Evolutionary conservation across 176 grass and related monocot genomes (phyloP), one percentile per base, ranked within the genome.

Genomic region (Musa troglodytarum): DNA sequence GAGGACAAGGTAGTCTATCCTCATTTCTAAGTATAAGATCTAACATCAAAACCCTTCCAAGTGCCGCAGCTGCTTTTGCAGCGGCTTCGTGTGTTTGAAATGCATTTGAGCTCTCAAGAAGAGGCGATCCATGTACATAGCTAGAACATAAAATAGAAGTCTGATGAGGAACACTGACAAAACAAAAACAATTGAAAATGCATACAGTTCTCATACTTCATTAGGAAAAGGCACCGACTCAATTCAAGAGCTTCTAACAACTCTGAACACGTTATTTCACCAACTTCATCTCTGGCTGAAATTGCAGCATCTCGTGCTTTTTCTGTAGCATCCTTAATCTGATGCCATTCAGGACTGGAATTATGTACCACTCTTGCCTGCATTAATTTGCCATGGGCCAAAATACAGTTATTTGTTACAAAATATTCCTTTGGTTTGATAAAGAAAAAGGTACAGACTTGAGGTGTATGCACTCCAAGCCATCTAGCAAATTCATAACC

Each of bases 231-330:
- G 52, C 95, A 98, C 71, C 88, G 87, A 81, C 95, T 89, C 75
- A 98, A 78, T 76, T 98, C 88, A 85, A 98, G 90, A 84, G 95
- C 90, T 93, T 98, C 94, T 79, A 93, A 50, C 53, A 98, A 84
- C 65, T 98, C 95, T 26, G 86, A 93, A 81, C 95, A 98, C 50
- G 88, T 90, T 83, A 96, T 85, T 83, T 90, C 89, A 56, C 89
- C 85, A 52, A 83, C 78, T 79, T 98, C 88, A 76, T 98, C 95
- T 54, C 74, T 85, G 73, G 76, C 86, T 73, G 80, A 85, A 79
- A 77, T 65, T 8, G 95, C 87, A 55, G 66, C 70, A 63, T 73
- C 75, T 62, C 86, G 78, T 80, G 90, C 94, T 64, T 91, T 89
- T 91, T 93, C 90, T 73, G 90, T 73, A 49, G 95, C 86, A 53